Conservation (phyloP, 1,139 yeast genomes). For the Suhomyces bribrorum region DNA sequence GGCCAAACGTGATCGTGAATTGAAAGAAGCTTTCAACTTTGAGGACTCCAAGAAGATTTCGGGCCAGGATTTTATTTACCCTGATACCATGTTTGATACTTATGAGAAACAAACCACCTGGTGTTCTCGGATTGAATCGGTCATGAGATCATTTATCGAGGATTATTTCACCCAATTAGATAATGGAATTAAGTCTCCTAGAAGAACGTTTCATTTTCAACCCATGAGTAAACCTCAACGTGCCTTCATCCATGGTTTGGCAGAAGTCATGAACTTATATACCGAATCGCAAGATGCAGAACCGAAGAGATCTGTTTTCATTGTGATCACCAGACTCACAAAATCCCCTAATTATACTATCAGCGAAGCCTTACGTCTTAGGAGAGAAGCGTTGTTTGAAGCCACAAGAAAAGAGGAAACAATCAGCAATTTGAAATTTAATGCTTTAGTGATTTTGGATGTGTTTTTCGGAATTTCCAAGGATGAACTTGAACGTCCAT, state of each 20-base stretch:
- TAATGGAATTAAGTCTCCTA: slow-evolving; percentile 16
- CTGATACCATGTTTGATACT: slow-evolving; percentile 43
- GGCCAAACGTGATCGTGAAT: slow-evolving; percentile 57
- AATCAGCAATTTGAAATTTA: slow-evolving; percentile 28
- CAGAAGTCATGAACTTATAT: slow-evolving; percentile 57
- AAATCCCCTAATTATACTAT: slow-evolving; percentile 31
- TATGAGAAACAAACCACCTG: slow-evolving; percentile 57
- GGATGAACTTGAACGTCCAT: slow-evolving; percentile 41
- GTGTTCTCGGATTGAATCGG: slow-evolving; percentile 63
- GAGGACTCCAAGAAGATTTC: slow-evolving; percentile 22
- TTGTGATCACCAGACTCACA: slow-evolving; percentile 46
- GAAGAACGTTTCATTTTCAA: slow-evolving; percentile 55
- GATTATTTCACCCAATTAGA: slow-evolving; percentile 26
- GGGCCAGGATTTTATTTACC: slow-evolving; percentile 36
- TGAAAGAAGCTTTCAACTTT: slow-evolving; percentile 63
- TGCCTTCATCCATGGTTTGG: slow-evolving; percentile 67
- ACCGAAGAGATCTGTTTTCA: slow-evolving; percentile 71
- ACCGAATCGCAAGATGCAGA: slow-evolving; percentile 81
- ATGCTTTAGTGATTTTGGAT: slow-evolving; percentile 57
- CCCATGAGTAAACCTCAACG: slow-evolving; percentile 75
- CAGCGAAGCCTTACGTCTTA: slow-evolving; percentile 27
- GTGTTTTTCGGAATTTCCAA: slow-evolving; percentile 55
- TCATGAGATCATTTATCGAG: slow-evolving; percentile 50
- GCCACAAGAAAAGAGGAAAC: slow-evolving; percentile 24
- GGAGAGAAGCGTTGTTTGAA: slow-evolving; percentile 34